Base-by-base conservation (phyloP, 1,139 yeast species). In the Sugiyamaella grinbergsii region DNA sequence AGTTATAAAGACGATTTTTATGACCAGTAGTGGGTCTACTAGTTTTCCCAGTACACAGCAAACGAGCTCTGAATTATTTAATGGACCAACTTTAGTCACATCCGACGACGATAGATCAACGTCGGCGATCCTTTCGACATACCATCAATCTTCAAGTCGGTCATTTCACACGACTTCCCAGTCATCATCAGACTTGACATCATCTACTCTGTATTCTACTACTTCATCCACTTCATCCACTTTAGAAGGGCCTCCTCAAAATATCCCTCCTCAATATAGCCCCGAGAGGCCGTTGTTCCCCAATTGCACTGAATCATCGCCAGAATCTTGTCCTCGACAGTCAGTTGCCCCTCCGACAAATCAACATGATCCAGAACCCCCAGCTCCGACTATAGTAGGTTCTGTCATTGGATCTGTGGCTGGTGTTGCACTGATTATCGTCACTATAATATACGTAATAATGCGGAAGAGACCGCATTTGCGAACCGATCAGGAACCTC, bases 371-470 rank as follows among this genome's bases (percentile, higher is more conserved):
- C 39, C 39, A 26, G 47, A 37, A 23, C 52, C 54, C 13, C 63
- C 69, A 5, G 60, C 56, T 4, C 71, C 73, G 1, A 63, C 71
- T 0, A 70, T 75, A 45, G 78, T 76, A 0, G 80, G 79, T 1
- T 68, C 76, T 4, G 71, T 74, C 2, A 71, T 75, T 28, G 80
- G 79, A 2, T 62, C 73, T 1, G 65, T 73, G 10, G 62, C 68
- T n/a, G 79, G 77, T 1, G 57, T 68, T 1, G 59, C 68, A 0
- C 32, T 71, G 0, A 53, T 68, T 0, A 42, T 67, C 2, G 41
- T 66, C 1, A 20, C 68, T 2, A 42, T 54, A 16, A 40, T 61
- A 16, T 52, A 55, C 20, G 44, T 61, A 5, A 24, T 59, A n/a
- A 46, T 54, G 5, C 40, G 47, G 19, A 41, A 41, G 23, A 19